Percentiles rank a stretch among this genome's conserved stretches.
Evolutionary conservation across 1,284 basidiomycete species (phyloP).

Genomic region (Takashimella tepidaria): DNA sequence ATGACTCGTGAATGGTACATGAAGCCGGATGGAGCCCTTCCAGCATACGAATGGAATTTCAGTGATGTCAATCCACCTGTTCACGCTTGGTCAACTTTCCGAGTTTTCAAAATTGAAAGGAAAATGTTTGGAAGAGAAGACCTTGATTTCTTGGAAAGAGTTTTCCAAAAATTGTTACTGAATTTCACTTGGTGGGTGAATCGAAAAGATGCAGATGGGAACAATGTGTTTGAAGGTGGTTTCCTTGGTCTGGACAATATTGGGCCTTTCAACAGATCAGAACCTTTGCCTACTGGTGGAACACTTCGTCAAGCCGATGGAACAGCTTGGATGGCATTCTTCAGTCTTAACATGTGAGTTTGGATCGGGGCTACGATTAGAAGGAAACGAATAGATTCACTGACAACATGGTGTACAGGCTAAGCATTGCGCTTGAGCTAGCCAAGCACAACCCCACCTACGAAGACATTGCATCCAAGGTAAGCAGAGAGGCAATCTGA

Average conservation of each 20-base stretch:
- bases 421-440: constrained; percentile 93
- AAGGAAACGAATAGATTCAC: neutral
- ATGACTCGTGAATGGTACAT: constrained; percentile 97
- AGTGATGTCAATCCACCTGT: constrained; percentile 95
- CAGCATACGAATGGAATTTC: constrained; percentile 99
- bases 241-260: constrained; percentile 98
- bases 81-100: constrained; percentile 95
- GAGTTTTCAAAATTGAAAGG: constrained; percentile 96
- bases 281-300: constrained; percentile 90
- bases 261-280: constrained; percentile 94
- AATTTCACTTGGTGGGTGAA: constrained; percentile 99
- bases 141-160: constrained; percentile 86
- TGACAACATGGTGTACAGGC: constrained; percentile 52
- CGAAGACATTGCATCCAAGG: constrained; percentile 99
- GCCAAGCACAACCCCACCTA: constrained; percentile 97
- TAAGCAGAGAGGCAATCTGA: too few species aligned
- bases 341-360: constrained; percentile 83
- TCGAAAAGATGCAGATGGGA: constrained; percentile 88
- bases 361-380: neutral
- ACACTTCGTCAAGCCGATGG: constrained; percentile 91
- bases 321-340: constrained; percentile 99
- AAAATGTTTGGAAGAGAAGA: constrained; percentile 90
- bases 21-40: constrained; percentile 96
- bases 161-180: constrained; percentile 93
- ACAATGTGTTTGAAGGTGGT: constrained; percentile 96